Conservation (phyloP, 2,329 filamentous ascomycete genomes). For the Aspergillus sp. region DNA sequence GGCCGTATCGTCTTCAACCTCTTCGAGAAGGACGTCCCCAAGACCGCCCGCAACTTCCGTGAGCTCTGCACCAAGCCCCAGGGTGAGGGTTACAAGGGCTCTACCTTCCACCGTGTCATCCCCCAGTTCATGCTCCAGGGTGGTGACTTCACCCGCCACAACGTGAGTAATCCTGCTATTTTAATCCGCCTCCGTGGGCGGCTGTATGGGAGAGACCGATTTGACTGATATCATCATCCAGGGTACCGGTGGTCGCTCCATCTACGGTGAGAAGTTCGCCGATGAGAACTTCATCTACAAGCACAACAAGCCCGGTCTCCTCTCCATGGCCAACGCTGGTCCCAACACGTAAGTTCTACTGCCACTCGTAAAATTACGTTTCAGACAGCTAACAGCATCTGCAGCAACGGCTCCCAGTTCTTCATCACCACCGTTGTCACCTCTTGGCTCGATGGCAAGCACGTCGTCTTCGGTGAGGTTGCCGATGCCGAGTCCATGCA, state of each 20-base stretch:
- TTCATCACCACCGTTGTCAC: constrained; percentile 71
- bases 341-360: constrained; percentile 72
- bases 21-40: constrained; percentile 82
- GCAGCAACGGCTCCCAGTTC: constrained; percentile 70
- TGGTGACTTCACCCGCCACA: constrained; percentile 90
- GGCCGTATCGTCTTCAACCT: constrained; percentile 89
- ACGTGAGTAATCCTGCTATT: constrained; percentile 61
- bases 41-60: constrained; percentile 83
- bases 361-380: background rate
- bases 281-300: constrained; percentile 86
- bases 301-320: constrained; percentile 74
- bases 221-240: constrained; percentile 40
- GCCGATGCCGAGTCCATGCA: constrained; percentile 56
- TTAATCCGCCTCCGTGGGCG: background rate
- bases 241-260: constrained; percentile 90
- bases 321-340: constrained; percentile 95
- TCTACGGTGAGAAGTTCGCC: constrained; percentile 91
- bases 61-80: constrained; percentile 76
- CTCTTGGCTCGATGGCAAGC: constrained; percentile 67
- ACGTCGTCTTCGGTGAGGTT: constrained; percentile 70
- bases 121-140: constrained; percentile 94
- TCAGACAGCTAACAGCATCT: constrained; percentile 11
- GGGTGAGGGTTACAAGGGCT: constrained; percentile 80
- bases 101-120: constrained; percentile 90
- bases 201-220: background rate